A percentile compares a stretch with the other conserved stretches of the same genome.
phyloP scores from a whole-genome alignment of 805 yeast genomes.

The Myxozyma monticola region DNA sequence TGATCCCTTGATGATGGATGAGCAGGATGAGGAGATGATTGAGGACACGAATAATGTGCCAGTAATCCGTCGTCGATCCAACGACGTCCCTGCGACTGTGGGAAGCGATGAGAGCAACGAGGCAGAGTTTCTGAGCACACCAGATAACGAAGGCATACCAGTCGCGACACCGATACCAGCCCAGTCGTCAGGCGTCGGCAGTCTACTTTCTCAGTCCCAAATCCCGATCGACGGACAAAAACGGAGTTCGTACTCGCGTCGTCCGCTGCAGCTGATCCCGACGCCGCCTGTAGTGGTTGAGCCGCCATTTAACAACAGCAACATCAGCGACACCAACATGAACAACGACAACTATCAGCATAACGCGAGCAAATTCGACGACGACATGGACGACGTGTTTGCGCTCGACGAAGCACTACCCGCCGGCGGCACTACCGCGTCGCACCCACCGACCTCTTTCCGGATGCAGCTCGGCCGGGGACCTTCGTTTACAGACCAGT shows the following conservation, averaged over 20 bases:
- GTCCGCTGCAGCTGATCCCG: slow-evolving; percentile 5
- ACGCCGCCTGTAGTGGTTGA: too few species aligned
- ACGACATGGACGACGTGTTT: slow-evolving; percentile 25
- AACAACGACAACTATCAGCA: neutral
- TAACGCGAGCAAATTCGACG: slow-evolving; percentile 4
- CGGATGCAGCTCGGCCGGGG: slow-evolving; percentile 1
- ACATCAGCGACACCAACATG: neutral
- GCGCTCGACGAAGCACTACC: slow-evolving; percentile 19
- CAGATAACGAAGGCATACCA: too few species aligned
- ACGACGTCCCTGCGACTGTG: too few species aligned
- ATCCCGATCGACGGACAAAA: too few species aligned
- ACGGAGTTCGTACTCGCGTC: neutral
- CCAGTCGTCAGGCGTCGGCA: too few species aligned
- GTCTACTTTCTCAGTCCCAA: too few species aligned
- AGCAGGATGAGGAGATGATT: slow-evolving; percentile 14
- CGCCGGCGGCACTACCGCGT: neutral
- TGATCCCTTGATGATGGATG: neutral
- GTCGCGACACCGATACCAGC: too few species aligned
- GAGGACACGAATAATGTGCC: slow-evolving; percentile 5
- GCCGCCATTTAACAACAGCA: too few species aligned
- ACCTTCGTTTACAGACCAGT: slow-evolving; percentile 12
- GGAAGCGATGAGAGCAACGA: too few species aligned
- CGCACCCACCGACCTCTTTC: slow-evolving; percentile 5
- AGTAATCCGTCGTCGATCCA: too few species aligned
- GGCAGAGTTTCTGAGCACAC: too few species aligned